Base-by-base conservation (phyloP, 2,329 filamentous ascomycete species). In the Pseudogymnoascus destructans region DNA sequence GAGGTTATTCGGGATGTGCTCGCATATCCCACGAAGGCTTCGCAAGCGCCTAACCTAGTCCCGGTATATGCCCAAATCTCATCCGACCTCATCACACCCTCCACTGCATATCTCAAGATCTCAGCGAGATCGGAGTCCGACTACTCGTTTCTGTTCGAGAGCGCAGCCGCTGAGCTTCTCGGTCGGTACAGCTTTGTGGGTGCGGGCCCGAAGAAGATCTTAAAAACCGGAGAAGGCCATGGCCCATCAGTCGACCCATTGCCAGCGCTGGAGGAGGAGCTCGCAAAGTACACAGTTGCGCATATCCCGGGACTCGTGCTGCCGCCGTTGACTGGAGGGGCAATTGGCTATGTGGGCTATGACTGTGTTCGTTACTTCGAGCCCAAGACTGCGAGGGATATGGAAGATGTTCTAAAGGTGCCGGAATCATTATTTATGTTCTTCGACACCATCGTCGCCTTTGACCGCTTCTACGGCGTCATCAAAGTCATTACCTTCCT, bases 311-410 rank as follows among this genome's bases (percentile, higher is more conserved):
- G 85, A 0, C 75, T 97, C 67, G 81, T 80, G 66, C 78, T 98
- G 35, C 93, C 93, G 57, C 87, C 89, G 23, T 76, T 98, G 73
- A 89, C 88, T 0, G 93, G 91, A 38, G 93, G 93, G 55, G 93
- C 91, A 10, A 89, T 98, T 66, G 93, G 93, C 60, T 98, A 97
- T 71, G 89, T 97, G 5, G 91, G 91, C 57, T 98, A 98, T 69
- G 93, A 98, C 70, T 98, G 93, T 71, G 89, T 98, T 66, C 85
- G 86, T 68, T 97, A 97, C 73, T 98, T 98, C 66, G 93, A 98
- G 77, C 93, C 93, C 61, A 95, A 91, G 78, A 97, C 93, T n/a
- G 85, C 84, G 23, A 81, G 90, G 55, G 82, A 89, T 2, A 82
- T 96, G 77, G 86, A 93, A 72, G 93, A 98, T 72, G 80, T 95